These are phyloP conservation scores for Saccharomycopsis fodiens DNA, from an alignment of 805 yeast genomes.

Conservation along the genomic window DNA sequence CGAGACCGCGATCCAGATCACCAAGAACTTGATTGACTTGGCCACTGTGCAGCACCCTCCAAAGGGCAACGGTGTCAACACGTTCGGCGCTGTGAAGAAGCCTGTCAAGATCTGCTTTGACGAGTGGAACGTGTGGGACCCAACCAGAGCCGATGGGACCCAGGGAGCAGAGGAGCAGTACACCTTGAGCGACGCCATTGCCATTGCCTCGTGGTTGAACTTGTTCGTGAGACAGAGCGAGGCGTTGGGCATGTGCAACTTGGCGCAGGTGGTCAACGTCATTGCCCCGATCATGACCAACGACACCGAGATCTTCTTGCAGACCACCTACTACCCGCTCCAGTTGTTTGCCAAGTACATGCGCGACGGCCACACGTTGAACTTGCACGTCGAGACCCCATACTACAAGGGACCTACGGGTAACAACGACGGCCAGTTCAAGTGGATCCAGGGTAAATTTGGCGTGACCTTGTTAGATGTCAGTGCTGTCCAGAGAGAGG, in stretches of 20 bases:
- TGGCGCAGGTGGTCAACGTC: slow-evolving; percentile 31
- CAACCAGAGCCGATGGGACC: slow-evolving; percentile 26
- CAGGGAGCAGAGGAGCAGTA: slow-evolving; percentile 30
- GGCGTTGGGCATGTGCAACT: slow-evolving; percentile 29
- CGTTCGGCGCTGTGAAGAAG: slow-evolving; percentile 12
- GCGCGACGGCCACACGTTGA: slow-evolving; percentile 27
- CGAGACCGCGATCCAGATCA: slow-evolving; percentile 28
- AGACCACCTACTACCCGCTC: slow-evolving; percentile 28
- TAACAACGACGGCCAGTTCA: slow-evolving; percentile 20
- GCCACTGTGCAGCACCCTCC: slow-evolving; percentile 24
- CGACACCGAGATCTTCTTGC: slow-evolving; percentile 24
- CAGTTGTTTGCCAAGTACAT: slow-evolving; percentile 27
- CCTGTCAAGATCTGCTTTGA: slow-evolving; percentile 27
- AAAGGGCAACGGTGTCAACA: slow-evolving; percentile 5
- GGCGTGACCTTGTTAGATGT: slow-evolving; percentile 25
- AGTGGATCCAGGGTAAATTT: slow-evolving; percentile 24
- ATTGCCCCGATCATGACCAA: slow-evolving; percentile 32
- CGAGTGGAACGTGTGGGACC: slow-evolving; percentile 34
- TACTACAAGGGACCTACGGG: slow-evolving; percentile 26
- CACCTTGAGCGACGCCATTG: slow-evolving; percentile 28
- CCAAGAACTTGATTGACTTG: slow-evolving; percentile 26
- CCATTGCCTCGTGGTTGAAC: slow-evolving; percentile 30
- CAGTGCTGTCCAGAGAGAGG: slow-evolving; percentile 24
- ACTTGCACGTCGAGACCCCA: slow-evolving; percentile 27
- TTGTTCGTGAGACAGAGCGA: slow-evolving; percentile 29